Evolutionary conservation across 106 monocot species (phyloP).

Genomic region (Dendrobium nobile): DNA sequence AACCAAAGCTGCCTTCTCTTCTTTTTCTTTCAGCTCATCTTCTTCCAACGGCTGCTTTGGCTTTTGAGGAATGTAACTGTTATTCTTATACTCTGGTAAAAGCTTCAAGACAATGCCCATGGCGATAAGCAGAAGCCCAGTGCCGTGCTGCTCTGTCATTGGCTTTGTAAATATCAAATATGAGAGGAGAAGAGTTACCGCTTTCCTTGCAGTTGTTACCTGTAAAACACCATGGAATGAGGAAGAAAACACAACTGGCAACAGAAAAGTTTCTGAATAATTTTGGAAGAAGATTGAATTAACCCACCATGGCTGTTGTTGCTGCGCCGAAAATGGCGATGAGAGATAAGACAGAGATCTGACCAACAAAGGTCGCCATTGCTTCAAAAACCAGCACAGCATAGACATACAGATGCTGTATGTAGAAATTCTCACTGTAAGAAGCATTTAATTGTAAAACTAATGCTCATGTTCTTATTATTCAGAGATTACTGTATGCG

Average conservation of each 20-base stretch:
- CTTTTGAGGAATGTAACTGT: constrained; percentile 3
- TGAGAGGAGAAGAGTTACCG: constrained; percentile 52
- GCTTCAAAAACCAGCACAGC: constrained; percentile 78
- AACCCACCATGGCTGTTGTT: constrained; percentile 77
- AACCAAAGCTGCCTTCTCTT: neutral
- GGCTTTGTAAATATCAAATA: constrained; percentile 65
- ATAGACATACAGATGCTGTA: constrained; percentile 77
- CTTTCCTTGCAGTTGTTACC: constrained; percentile 60
- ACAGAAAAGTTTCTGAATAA: neutral
- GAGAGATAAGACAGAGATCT: constrained; percentile 79
- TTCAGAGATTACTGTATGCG: no score
- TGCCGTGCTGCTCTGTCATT: constrained; percentile 51
- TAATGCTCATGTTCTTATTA: no score
- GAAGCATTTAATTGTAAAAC: neutral
- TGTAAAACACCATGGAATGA: neutral
- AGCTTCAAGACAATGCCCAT: constrained; percentile 62
- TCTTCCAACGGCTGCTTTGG: neutral
- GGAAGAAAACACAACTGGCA: neutral
- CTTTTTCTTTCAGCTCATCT: neutral
- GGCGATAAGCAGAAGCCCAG: constrained; percentile 47
- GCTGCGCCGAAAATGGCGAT: constrained; percentile 88
- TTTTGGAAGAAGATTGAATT: neutral
- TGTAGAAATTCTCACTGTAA: neutral
- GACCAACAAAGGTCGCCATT: constrained; percentile 79
- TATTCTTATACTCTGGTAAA: constrained; percentile 30